Evolutionary conservation across 495 filamentous ascomycete species (phyloP).

Genomic region (Trichoderma virens): DNA sequence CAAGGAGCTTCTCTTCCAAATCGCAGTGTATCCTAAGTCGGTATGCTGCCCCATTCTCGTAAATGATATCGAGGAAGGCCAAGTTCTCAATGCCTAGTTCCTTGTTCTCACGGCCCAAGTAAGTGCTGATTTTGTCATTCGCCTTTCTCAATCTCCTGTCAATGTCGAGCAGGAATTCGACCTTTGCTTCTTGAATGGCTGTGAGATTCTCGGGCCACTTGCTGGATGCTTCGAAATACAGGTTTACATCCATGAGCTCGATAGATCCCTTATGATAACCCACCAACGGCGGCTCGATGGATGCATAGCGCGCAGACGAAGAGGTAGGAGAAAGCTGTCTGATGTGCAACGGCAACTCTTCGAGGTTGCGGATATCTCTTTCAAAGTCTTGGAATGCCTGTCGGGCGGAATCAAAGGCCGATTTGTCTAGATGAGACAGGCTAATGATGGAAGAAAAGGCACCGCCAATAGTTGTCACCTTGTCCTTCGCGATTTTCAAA

Average conservation of each 20-base stretch:
- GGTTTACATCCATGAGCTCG: conserved; percentile 51
- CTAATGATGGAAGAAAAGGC: conserved; percentile 51
- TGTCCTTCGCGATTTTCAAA: conserved; percentile 39
- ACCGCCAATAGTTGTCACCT: conserved; percentile 53
- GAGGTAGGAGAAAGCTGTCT: conserved; percentile 67
- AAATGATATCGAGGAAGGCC: conserved; percentile 74
- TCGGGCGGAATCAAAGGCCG: conserved; percentile 44
- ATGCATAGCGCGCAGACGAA: conserved; percentile 65
- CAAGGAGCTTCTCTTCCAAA: conserved; percentile 72
- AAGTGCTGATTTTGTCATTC: conserved; percentile 46
- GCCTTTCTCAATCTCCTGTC: conserved; percentile 54
- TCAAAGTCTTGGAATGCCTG: conserved; percentile 63
- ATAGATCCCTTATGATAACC: conserved; percentile 27
- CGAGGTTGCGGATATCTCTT: conserved; percentile 62
- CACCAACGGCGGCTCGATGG: conserved; percentile 44
- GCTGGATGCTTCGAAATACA: conserved; percentile 89
- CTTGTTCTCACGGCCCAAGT: conserved; percentile 74
- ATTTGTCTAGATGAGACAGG: conserved; percentile 31
- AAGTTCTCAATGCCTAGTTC: conserved; percentile 59
- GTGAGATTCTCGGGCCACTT: conserved; percentile 88
- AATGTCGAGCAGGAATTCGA: conserved; percentile 83
- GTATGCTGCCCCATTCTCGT: conserved; percentile 56
- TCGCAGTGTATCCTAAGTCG: conserved; percentile 70
- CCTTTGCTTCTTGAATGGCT: conserved; percentile 88
- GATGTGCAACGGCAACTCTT: conserved; percentile 72